Conservation (phyloP, 192 early-diverging fungal species). For the Geosiphon pyriformis region DNA sequence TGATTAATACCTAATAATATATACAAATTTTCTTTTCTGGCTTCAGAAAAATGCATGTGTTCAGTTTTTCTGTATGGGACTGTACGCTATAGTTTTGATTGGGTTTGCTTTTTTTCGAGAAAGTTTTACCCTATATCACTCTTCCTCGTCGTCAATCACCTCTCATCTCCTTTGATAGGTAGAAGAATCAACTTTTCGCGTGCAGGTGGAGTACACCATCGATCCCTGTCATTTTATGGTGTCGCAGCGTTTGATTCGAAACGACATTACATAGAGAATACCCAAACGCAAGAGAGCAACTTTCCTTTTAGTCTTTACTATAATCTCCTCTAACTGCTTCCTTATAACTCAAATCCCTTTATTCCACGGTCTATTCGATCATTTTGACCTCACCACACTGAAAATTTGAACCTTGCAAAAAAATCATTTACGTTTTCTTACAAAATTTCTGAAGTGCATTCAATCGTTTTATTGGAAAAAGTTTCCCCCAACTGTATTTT, state of each 20-base stretch:
- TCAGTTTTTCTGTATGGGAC: no score
- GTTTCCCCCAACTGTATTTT: background rate
- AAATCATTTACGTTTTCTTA: background rate
- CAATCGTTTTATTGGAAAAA: background rate
- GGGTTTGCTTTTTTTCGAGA: no score
- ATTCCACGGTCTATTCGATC: background rate
- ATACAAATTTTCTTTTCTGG: no score
- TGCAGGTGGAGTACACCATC: constrained; percentile 16
- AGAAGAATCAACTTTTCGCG: background rate
- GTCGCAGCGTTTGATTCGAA: background rate
- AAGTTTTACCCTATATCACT: no score
- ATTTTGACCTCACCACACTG: no score
- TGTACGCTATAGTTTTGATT: no score
- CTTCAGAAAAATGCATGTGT: no score
- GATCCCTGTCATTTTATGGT: background rate
- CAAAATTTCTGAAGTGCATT: background rate
- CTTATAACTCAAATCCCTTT: background rate
- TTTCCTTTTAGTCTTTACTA: background rate
- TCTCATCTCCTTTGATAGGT: background rate
- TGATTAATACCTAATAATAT: no score
- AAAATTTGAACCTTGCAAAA: background rate
- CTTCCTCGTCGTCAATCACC: no score
- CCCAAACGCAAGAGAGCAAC: background rate
- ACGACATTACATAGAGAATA: background rate
- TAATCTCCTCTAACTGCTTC: background rate